Base-by-base conservation (phyloP, 441 rosid genomes). In the Populus hybrid region DNA sequence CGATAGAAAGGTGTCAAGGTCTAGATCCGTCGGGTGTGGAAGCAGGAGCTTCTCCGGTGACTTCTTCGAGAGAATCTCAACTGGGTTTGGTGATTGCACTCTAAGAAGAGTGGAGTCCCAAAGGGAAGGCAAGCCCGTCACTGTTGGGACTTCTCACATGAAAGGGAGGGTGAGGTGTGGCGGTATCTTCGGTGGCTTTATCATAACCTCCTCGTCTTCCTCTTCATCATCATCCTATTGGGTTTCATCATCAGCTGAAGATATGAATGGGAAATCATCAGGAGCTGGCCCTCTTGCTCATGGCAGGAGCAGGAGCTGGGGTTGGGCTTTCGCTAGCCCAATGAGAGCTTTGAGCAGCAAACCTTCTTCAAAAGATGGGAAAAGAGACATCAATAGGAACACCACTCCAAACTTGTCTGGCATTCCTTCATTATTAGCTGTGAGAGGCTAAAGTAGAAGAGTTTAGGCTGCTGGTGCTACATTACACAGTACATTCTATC, bases 41-140 rank as follows among this genome's bases (percentile, higher is more conserved):
- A 93, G 95, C 90, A 80, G 97, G 82, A 95, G 99, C 84, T 95
- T 95, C 82, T 94, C 97, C 1, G 99, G 99, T 18, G 99, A 95
- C 70, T 94, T 95, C 82, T 94, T 95, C 19, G 98, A 94, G 81
- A 93, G 97, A 82, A 90, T 95, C 78, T 92, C 99, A 4, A 95
- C 94, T 40, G 98, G 98, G 73, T 90, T 95, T 35, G 99, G 99
- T 8, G 99, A 95, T 82, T 95, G 99, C 83, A 86, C 98, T 28
- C 85, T 93, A 18, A 84, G 98, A 64, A 86, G 99, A 80, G 98
- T 94, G 3, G 98, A 92, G 74, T 95, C 99, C 0, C 98, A 95
- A 21, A 88, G 99, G 69, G 99, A 95, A 88, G 97, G 94, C 82
- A 91, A 89, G 71, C 84, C 86, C 42, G 79, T 70, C 6, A 59